phyloP scores from a whole-genome alignment of 768 basidiomycete species.

The Termitomyces sp. region DNA sequence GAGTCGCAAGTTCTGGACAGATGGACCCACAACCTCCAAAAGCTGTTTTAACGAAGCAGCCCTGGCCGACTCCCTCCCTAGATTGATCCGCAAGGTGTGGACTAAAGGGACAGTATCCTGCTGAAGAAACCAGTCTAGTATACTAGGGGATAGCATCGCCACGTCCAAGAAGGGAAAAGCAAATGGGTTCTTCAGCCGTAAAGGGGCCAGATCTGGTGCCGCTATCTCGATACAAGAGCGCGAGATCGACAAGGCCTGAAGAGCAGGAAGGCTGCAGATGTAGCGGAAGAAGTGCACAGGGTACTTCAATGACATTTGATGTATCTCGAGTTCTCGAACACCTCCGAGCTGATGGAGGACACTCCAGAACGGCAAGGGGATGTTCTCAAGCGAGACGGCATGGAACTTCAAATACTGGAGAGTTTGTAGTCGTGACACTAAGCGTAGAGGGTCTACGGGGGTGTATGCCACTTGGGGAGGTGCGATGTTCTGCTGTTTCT shows the following conservation, averaged over 20 bases:
- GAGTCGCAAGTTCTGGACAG: constrained; percentile 19
- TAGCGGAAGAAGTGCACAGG: constrained; percentile 20
- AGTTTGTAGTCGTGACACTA: constrained; percentile 9
- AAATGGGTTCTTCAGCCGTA: constrained; percentile 13
- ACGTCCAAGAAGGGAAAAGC: constrained; percentile 18
- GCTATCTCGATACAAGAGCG: constrained; percentile 16
- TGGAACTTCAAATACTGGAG: constrained; percentile 17
- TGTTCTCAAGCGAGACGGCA: constrained; percentile 19
- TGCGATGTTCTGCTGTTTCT: neutral
- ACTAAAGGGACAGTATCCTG: constrained; percentile 19
- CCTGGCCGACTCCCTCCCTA: constrained; percentile 11
- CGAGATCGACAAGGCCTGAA: constrained; percentile 23
- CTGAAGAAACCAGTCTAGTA: constrained; percentile 21
- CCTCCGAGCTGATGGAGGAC: constrained; percentile 20
- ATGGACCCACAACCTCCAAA: constrained; percentile 15
- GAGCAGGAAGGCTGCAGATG: constrained; percentile 20
- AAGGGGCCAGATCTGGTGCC: constrained; percentile 5
- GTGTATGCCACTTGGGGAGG: constrained; percentile 7
- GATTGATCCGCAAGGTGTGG: constrained; percentile 17
- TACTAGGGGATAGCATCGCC: constrained; percentile 10
- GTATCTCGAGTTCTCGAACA: constrained; percentile 20
- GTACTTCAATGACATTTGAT: constrained; percentile 18
- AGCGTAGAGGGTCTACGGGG: constrained; percentile 11
- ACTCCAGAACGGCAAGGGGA: constrained; percentile 21
- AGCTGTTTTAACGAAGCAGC: constrained; percentile 11